A percentile compares a stretch with the other conserved stretches of the same genome.
Conservation (phyloP, 345 rosid species). For the Dimocarpus longan region DNA sequence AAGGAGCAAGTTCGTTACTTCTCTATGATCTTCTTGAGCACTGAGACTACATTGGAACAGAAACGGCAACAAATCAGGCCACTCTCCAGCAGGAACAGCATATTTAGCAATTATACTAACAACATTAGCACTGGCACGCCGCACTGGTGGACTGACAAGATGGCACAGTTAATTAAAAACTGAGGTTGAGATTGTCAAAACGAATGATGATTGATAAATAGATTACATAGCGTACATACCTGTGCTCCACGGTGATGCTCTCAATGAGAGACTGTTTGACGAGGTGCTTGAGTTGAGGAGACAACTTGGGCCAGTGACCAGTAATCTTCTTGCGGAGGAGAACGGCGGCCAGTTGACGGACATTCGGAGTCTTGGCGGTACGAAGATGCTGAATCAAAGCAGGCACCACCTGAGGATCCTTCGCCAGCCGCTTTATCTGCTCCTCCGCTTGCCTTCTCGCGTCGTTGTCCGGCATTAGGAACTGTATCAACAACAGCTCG, state of each 20-base stretch:
- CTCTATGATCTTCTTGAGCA: constrained; percentile 94
- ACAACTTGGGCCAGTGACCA: constrained; percentile 97
- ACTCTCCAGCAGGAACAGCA: constrained; percentile 94
- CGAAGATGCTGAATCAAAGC: constrained; percentile 97
- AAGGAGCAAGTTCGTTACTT: constrained; percentile 42
- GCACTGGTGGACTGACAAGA: constrained; percentile 69
- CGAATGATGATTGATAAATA: too few relatives aligned
- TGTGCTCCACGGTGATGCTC: constrained; percentile 92
- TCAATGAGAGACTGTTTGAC: constrained; percentile 91
- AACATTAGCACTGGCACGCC: constrained; percentile 98
- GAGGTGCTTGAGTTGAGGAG: constrained; percentile 74
- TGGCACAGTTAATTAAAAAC: too few relatives aligned
- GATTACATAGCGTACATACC: constrained; percentile 30
- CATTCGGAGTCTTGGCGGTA: constrained; percentile 97
- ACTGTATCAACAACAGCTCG: constrained; percentile 86
- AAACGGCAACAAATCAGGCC: constrained; percentile 91
- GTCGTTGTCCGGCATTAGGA: constrained; percentile 99
- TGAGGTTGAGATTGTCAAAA: too few relatives aligned
- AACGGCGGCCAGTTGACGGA: constrained; percentile 98
- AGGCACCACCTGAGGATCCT: constrained; percentile 98
- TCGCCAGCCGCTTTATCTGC: constrained; percentile 90
- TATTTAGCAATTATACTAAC: constrained; percentile 94
- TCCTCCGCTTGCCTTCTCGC: constrained; percentile 98
- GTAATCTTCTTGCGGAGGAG: constrained; percentile 99
- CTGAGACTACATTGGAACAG: constrained; percentile 96